These are phyloP conservation scores for Fraxinus quadrangulata DNA, from an alignment of 257 asterid genomes.

Conservation along the genomic window DNA sequence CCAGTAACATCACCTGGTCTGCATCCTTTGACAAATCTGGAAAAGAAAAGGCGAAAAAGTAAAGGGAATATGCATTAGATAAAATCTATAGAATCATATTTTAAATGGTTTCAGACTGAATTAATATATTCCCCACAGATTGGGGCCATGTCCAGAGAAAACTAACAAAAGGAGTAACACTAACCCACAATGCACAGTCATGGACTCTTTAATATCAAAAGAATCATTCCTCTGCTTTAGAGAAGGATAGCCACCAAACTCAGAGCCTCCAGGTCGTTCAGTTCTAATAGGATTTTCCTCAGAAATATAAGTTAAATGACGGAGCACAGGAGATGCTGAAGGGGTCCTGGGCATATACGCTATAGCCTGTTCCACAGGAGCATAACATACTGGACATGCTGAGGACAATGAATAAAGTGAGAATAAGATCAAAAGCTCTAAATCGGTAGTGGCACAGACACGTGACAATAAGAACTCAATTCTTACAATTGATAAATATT, in stretches of 20 bases:
- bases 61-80: constrained; percentile 12
- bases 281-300: constrained; percentile 58
- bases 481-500: constrained; percentile 18
- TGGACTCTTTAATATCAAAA: constrained; percentile 64
- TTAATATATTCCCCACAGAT: neutral
- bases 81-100: constrained; percentile 17
- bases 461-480: neutral
- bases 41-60: neutral
- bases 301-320: constrained; percentile 65
- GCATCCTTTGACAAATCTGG: constrained; percentile 89
- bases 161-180: constrained; percentile 33
- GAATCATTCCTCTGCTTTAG: constrained; percentile 71
- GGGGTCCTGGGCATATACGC: constrained; percentile 77
- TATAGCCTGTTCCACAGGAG: constrained; percentile 80
- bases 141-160: neutral
- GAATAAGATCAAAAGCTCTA: constrained; percentile 18
- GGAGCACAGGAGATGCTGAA: constrained; percentile 67
- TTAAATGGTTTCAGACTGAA: constrained; percentile 7
- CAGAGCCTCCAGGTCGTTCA: constrained; percentile 80
- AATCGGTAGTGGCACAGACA: neutral
- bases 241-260: constrained; percentile 96
- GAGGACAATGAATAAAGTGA: constrained; percentile 36
- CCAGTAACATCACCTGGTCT: constrained; percentile 82
- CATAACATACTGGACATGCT: constrained; percentile 95
- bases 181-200: constrained; percentile 98